Conservation (phyloP, 1,284 basidiomycete species). For the Phlebopus sp. region DNA sequence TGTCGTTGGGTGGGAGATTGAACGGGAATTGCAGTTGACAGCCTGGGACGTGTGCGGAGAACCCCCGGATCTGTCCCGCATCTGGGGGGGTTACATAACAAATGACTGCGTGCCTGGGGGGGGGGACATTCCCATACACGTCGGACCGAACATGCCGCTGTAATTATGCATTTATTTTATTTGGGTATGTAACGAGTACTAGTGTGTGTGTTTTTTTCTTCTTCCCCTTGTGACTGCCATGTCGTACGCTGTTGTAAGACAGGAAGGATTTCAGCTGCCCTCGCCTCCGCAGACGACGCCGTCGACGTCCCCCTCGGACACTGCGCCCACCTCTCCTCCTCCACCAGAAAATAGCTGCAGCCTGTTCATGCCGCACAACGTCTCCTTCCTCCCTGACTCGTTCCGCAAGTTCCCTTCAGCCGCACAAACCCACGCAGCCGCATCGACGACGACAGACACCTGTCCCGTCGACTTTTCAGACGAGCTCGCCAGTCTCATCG, state of each 20-base stretch:
- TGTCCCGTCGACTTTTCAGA: conserved; percentile 56
- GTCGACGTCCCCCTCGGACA: conserved; percentile 21
- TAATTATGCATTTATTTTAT: too few species aligned
- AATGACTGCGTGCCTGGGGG: too few species aligned
- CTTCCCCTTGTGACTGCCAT: conserved; percentile 10
- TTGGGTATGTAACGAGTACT: too few species aligned
- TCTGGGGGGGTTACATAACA: too few species aligned
- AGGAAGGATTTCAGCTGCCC: conserved; percentile 65
- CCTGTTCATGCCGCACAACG: conserved; percentile 42
- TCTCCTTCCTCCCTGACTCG: conserved; percentile 45
- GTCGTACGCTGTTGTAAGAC: conserved; percentile 36
- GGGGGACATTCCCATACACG: conserved; percentile 28
- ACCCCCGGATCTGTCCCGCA: too few species aligned
- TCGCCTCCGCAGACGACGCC: conserved; percentile 42
- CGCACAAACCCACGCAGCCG: conserved; percentile 9
- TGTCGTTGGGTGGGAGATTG: too few species aligned
- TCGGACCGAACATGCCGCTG: conserved; percentile 35
- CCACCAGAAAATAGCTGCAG: conserved; percentile 29
- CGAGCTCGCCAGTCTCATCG: conserved; percentile 61
- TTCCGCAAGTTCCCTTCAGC: conserved; percentile 47
- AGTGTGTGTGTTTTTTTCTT: background rate
- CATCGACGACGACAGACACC: conserved; percentile 9
- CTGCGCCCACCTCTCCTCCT: conserved; percentile 31
- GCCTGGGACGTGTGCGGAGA: too few species aligned
- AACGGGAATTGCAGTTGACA: too few species aligned